Conservation (phyloP, 208 protist species). For the Blastocrithidia nonstop region DNA sequence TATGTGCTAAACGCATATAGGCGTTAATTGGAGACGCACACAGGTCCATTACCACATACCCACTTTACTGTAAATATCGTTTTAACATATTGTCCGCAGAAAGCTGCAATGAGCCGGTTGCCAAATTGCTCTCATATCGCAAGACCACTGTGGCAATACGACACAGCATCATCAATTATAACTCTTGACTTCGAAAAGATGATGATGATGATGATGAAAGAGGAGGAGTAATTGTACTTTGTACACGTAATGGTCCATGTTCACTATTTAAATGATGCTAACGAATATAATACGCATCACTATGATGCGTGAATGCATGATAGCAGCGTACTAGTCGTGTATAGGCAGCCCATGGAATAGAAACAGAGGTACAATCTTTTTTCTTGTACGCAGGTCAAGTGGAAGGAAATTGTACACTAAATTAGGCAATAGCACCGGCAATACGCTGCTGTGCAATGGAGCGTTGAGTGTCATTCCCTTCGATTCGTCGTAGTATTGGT, state of each 20-base stretch:
- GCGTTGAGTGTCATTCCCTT: constrained; percentile 25
- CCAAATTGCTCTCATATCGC: constrained; percentile 63
- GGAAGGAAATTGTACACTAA: constrained; percentile 28
- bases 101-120: constrained; percentile 71
- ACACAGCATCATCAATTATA: constrained; percentile 16
- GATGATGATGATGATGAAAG: too few relatives aligned
- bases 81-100: constrained; percentile 74
- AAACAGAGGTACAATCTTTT: constrained; percentile 29
- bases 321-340: constrained; percentile 55
- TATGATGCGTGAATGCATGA: constrained; percentile 8
- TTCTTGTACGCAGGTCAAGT: constrained; percentile 8
- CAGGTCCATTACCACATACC: constrained; percentile 75
- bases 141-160: constrained; percentile 52
- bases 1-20: constrained; percentile 66
- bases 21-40: constrained; percentile 83
- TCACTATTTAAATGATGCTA: too few relatives aligned
- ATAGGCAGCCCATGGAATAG: constrained; percentile 49
- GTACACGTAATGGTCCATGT: too few relatives aligned
- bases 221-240: too few relatives aligned
- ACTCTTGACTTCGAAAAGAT: too few relatives aligned
- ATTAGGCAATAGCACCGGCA: constrained; percentile 31
- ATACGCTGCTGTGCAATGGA: constrained; percentile 27
- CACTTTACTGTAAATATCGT: constrained; percentile 54
- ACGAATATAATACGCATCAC: too few relatives aligned
- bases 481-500: constrained; percentile 18